A percentile compares a stretch with the other conserved stretches of the same genome.
Evolutionary conservation across 768 basidiomycete species (phyloP).

Genomic region (Stropharia rugosoannulata): DNA sequence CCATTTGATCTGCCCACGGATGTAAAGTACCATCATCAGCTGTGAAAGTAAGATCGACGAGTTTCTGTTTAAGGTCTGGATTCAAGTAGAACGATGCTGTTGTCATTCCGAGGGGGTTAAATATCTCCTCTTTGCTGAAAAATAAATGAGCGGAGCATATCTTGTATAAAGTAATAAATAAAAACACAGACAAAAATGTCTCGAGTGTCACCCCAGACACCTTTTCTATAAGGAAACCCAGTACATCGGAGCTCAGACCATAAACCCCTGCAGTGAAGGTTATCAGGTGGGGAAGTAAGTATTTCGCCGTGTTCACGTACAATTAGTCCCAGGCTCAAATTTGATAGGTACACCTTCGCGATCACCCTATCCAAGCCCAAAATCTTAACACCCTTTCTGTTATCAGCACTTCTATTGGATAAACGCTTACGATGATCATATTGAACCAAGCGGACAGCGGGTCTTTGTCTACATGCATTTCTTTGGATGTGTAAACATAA

Average conservation of each 20-base stretch:
- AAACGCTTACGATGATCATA: slow-evolving; percentile 14
- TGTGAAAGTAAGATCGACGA: slow-evolving; percentile 18
- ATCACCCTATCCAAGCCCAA: slow-evolving; percentile 14
- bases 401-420: background rate
- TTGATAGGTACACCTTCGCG: slow-evolving; percentile 22
- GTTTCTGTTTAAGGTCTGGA: slow-evolving; percentile 17
- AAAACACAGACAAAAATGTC: slow-evolving; percentile 22
- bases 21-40: slow-evolving; percentile 15
- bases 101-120: slow-evolving; percentile 27
- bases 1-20: slow-evolving; percentile 13
- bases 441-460: slow-evolving; percentile 15
- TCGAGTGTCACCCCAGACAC: slow-evolving; percentile 26
- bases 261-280: slow-evolving; percentile 21
- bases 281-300: background rate
- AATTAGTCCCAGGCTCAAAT: slow-evolving; percentile 31
- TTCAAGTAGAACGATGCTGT: slow-evolving; percentile 25
- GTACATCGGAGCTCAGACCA: slow-evolving; percentile 28
- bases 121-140: slow-evolving; percentile 28
- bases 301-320: slow-evolving; percentile 11
- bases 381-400: background rate
- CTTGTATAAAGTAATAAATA: too few species aligned
- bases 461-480: background rate
- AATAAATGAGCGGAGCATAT: background rate
- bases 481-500: background rate
- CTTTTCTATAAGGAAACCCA: slow-evolving; percentile 32